Evolutionary conservation across 1,139 yeast species (phyloP).

Genomic region (Debaryomyces robertsiae): DNA sequence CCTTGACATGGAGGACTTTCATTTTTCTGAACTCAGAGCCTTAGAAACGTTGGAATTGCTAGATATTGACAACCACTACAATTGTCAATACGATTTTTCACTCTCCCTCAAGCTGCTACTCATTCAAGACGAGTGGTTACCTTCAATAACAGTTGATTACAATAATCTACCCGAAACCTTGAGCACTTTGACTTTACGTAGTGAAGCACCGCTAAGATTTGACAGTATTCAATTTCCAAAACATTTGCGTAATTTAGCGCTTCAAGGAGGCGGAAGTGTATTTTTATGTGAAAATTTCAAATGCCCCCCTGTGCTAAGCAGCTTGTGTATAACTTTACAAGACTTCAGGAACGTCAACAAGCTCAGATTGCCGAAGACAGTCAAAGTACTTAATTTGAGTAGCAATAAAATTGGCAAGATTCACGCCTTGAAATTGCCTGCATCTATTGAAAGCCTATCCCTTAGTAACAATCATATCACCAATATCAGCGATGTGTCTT

Average conservation of each 20-base stretch:
- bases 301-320: slow-evolving; percentile 5
- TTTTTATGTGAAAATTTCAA: slow-evolving; percentile 7
- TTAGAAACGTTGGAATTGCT: slow-evolving; percentile 1
- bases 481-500: neutral
- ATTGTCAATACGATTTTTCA: slow-evolving; percentile 1
- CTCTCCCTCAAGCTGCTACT: neutral
- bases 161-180: slow-evolving; percentile 1
- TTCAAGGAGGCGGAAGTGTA: slow-evolving; percentile 6
- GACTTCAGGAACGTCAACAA: slow-evolving; percentile 7
- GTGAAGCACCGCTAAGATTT: slow-evolving; percentile 2
- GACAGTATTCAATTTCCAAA: slow-evolving; percentile 2
- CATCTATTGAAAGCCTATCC: slow-evolving; percentile 1
- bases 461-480: slow-evolving; percentile 5
- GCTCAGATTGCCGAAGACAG: neutral
- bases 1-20: neutral
- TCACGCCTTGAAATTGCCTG: slow-evolving; percentile 5
- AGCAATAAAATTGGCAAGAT: slow-evolving; percentile 6
- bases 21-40: neutral
- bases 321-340: slow-evolving; percentile 6
- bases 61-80: neutral
- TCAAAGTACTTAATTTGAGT: slow-evolving; percentile 3
- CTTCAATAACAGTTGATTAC: slow-evolving; percentile 5
- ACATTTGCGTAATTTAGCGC: neutral
- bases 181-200: neutral
- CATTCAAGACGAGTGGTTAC: slow-evolving; percentile 6